phyloP scores from a whole-genome alignment of 495 filamentous ascomycete genomes.

The Talaromyces wortmannii region DNA sequence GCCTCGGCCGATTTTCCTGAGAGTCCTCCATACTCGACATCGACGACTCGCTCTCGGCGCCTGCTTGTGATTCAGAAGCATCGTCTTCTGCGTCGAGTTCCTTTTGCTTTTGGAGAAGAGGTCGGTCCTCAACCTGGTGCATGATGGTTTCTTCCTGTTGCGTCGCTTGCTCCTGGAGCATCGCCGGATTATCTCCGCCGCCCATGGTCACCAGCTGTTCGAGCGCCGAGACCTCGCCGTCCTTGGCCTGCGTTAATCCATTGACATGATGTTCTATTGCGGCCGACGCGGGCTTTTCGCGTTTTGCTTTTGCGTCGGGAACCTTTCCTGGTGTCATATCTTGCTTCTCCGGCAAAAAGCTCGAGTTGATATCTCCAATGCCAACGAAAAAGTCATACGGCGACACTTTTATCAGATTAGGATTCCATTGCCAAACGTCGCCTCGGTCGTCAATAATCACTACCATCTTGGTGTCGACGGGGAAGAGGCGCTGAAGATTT shows the following conservation, averaged over 20 bases:
- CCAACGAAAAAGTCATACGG: slow-evolving; percentile 98
- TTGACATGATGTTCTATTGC: slow-evolving; percentile 29
- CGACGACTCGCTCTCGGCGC: slow-evolving; percentile 39
- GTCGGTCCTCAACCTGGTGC: slow-evolving; percentile 82
- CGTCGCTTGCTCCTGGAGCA: slow-evolving; percentile 66
- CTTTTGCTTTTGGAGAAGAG: slow-evolving; percentile 81
- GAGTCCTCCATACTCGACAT: slow-evolving; percentile 33
- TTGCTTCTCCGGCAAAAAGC: slow-evolving; percentile 84
- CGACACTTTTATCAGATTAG: slow-evolving; percentile 89
- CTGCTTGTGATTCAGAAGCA: slow-evolving; percentile 37
- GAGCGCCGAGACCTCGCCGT: slow-evolving; percentile 47
- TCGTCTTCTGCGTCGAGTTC: slow-evolving; percentile 80
- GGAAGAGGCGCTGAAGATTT: slow-evolving; percentile 85
- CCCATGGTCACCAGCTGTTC: slow-evolving; percentile 75
- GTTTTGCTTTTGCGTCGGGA: slow-evolving; percentile 9
- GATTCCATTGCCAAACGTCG: slow-evolving; percentile 95
- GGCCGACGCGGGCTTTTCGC: slow-evolving; percentile 13
- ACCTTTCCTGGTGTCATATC: slow-evolving; percentile 45
- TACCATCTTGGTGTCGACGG: slow-evolving; percentile 97
- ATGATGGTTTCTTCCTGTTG: slow-evolving; percentile 80
- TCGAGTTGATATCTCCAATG: slow-evolving; percentile 98
- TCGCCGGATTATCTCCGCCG: slow-evolving; percentile 60
- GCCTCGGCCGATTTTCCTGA: slow-evolving; percentile 46
- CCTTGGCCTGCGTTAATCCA: slow-evolving; percentile 20
- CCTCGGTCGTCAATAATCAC: slow-evolving; percentile 97